Evolutionary conservation across 805 yeast genomes (phyloP).

Genomic region (Yarrowia sp.): DNA sequence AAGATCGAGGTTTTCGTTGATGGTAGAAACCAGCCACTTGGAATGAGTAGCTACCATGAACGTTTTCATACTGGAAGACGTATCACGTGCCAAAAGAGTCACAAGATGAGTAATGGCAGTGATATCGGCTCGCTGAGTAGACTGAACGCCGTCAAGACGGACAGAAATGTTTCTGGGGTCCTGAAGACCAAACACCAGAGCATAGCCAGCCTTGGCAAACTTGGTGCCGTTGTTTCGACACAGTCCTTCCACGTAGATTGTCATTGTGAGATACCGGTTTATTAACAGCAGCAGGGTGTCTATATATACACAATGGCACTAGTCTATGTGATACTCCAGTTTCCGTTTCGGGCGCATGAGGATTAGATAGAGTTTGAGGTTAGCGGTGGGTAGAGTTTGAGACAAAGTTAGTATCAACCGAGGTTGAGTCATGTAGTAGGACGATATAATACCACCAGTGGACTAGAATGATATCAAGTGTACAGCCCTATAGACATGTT

Average conservation of each 20-base stretch:
- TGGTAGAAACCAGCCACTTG: neutral
- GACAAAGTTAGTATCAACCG: neutral
- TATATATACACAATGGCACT: neutral
- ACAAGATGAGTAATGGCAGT: neutral
- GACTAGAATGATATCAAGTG: no score
- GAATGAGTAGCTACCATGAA: neutral
- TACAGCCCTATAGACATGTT: no score
- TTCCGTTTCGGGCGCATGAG: constrained; percentile 1
- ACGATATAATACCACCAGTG: no score
- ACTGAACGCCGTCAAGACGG: neutral
- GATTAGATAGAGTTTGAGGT: neutral
- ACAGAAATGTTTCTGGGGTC: constrained; percentile 2
- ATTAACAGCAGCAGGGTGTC: neutral
- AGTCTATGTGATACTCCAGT: neutral
- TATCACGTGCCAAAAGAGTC: neutral
- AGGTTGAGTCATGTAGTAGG: neutral
- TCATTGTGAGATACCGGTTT: neutral
- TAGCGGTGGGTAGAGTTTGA: neutral
- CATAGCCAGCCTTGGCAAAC: constrained; percentile 20
- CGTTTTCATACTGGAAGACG: neutral
- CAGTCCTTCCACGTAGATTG: constrained; percentile 6
- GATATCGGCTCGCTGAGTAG: constrained; percentile 9
- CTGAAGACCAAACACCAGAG: neutral
- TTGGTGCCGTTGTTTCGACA: constrained; percentile 24
- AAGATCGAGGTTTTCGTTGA: neutral